A percentile compares a stretch with the other conserved stretches of the same genome.
These are phyloP conservation scores for Xylariaceae sp. DNA, from an alignment of 2,329 filamentous ascomycete species.

Conservation along the genomic window DNA sequence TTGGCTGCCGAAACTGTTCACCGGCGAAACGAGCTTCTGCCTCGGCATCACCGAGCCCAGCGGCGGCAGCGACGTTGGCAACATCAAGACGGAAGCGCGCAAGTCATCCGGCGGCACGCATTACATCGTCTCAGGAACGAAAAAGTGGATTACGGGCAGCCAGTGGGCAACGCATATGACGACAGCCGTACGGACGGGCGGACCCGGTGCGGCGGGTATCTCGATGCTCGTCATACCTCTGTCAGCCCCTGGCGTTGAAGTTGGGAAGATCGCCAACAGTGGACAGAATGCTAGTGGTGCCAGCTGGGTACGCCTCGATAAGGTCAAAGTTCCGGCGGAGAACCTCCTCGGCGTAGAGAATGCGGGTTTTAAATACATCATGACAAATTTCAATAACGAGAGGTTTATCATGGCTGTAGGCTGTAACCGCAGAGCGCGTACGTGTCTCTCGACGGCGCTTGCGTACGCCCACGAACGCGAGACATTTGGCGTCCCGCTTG, in stretches of 20 bases:
- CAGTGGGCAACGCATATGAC: conserved; percentile 60
- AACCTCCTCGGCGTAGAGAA: conserved; percentile 52
- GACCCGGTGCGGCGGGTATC: conserved; percentile 47
- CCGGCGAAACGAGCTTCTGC: conserved; percentile 39
- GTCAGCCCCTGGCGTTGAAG: conserved; percentile 42
- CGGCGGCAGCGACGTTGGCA: conserved; percentile 60
- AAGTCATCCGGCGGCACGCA: conserved; percentile 38
- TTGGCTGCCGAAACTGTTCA: conserved; percentile 43
- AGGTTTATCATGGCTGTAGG: conserved; percentile 52
- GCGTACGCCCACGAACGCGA: conserved; percentile 46
- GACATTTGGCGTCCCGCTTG: conserved; percentile 53
- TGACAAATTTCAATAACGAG: conserved; percentile 51
- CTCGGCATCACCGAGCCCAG: conserved; percentile 29
- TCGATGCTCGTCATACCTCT: conserved; percentile 54
- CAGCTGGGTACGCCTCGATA: conserved; percentile 50
- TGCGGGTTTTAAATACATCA: conserved; percentile 40
- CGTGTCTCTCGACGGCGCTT: conserved; percentile 48
- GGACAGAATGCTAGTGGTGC: conserved; percentile 62
- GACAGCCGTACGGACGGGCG: conserved; percentile 57
- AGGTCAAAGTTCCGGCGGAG: conserved; percentile 48
- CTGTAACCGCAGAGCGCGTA: conserved; percentile 52
- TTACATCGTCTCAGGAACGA: conserved; percentile 59
- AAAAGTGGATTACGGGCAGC: conserved; percentile 64
- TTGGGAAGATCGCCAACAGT: conserved; percentile 55
- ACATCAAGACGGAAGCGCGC: conserved; percentile 55